Percentiles rank a stretch among this genome's conserved stretches.
These are phyloP conservation scores for Hymenoscyphus fructigenus DNA, from an alignment of 2,329 filamentous ascomycete genomes.

Conservation along the genomic window DNA sequence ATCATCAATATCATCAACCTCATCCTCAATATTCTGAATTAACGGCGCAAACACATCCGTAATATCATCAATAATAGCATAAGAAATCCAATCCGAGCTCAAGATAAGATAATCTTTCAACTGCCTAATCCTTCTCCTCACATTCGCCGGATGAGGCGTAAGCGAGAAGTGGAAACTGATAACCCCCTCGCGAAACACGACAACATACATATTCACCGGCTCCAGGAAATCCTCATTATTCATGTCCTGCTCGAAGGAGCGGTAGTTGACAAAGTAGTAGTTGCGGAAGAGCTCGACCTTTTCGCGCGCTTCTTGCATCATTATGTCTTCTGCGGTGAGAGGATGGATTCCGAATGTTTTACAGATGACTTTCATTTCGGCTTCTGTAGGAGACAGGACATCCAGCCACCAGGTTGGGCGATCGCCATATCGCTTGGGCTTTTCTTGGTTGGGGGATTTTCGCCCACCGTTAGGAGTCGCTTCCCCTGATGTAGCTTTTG, in stretches of 20 bases:
- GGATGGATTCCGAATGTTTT: conserved; percentile 96
- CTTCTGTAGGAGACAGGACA: conserved; percentile 84
- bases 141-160: conserved; percentile 93
- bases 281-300: conserved; percentile 97
- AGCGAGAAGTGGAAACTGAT: conserved; percentile 97
- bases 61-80: conserved; percentile 96
- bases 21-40: conserved; percentile 89
- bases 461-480: conserved; percentile 26
- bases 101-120: conserved; percentile 90
- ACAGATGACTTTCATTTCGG: conserved; percentile 90
- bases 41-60: conserved; percentile 93
- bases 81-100: conserved; percentile 96
- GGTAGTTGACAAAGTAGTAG: conserved; percentile 99
- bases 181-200: conserved; percentile 94
- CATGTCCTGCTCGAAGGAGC: conserved; percentile 93
- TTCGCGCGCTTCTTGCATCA: conserved; percentile 95
- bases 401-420: conserved; percentile 97
- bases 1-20: conserved; percentile 96
- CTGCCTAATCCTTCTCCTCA: conserved; percentile 88
- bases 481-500: conserved; percentile 24
- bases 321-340: conserved; percentile 91
- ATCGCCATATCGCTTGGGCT: conserved; percentile 65
- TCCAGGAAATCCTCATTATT: conserved; percentile 88
- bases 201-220: conserved; percentile 95
- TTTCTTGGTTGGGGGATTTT: conserved; percentile 34